A percentile compares a stretch with the other conserved stretches of the same genome.
Evolutionary conservation across 202 grass and related monocot genomes (phyloP).

Genomic region (Eragrostis tef): DNA sequence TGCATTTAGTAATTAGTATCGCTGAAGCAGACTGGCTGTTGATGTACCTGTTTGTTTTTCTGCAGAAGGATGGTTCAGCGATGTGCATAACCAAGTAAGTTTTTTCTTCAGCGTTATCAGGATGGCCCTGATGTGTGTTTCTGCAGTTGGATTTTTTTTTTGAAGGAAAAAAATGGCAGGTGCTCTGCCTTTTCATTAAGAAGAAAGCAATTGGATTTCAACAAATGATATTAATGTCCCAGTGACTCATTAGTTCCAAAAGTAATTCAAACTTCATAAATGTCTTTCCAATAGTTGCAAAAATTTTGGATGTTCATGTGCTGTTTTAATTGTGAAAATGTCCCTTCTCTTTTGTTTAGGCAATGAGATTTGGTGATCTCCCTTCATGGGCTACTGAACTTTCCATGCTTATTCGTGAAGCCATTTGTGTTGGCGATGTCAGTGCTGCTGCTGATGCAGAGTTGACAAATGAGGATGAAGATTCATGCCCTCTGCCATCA

Average conservation of each 20-base stretch:
- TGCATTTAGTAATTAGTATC: conserved; percentile 16
- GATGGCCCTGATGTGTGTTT: no score
- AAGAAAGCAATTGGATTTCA: not conserved
- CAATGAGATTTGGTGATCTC: conserved; percentile 95
- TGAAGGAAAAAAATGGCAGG: no score
- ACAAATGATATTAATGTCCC: not conserved
- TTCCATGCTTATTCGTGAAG: conserved; percentile 60
- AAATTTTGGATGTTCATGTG: not conserved
- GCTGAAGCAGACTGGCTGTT: not conserved
- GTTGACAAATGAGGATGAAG: conserved; percentile 49
- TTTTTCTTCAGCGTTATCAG: not conserved
- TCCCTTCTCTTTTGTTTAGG: conserved; percentile 35
- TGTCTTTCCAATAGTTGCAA: not conserved
- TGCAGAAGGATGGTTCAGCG: conserved; percentile 78
- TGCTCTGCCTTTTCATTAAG: conserved; percentile 3
- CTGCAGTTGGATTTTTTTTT: no score
- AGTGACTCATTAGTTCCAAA: not conserved
- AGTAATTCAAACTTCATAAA: not conserved
- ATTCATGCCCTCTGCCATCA: conserved; percentile 66
- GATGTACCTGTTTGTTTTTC: conserved; percentile 17
- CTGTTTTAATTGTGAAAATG: not conserved
- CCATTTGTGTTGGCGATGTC: conserved; percentile 58
- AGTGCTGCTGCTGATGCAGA: conserved; percentile 19
- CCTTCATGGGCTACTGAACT: conserved; percentile 76
- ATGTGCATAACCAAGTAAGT: conserved; percentile 65